These are phyloP conservation scores for Dothiorella sarmentorum DNA, from an alignment of 2,329 filamentous ascomycete species.

Conservation along the genomic window DNA sequence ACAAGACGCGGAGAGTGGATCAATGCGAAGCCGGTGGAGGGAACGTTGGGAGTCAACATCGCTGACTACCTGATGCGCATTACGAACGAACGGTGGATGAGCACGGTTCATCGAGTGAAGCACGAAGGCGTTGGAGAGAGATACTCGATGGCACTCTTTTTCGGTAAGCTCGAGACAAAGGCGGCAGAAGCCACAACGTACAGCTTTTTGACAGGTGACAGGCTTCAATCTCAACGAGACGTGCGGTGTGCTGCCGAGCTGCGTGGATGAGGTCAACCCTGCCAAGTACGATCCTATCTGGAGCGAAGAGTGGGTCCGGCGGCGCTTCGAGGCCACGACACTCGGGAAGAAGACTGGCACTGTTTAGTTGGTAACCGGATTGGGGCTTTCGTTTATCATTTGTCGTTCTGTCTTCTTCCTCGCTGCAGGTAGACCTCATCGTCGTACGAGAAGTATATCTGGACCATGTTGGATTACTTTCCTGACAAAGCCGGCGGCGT, in stretches of 20 bases:
- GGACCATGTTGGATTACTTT: too few relatives aligned
- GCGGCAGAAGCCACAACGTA: too few relatives aligned
- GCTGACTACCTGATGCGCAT: conserved; percentile 41
- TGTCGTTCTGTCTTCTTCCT: too few relatives aligned
- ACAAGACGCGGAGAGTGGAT: conserved; percentile 42
- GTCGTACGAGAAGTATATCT: too few relatives aligned
- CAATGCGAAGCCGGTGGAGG: conserved; percentile 34
- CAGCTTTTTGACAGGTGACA: conserved; percentile 44
- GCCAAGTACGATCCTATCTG: conserved; percentile 46
- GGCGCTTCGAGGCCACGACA: not conserved
- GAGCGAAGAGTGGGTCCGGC: conserved; percentile 20
- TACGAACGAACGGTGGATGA: conserved; percentile 40
- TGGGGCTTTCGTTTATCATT: too few relatives aligned
- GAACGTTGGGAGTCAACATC: conserved; percentile 42
- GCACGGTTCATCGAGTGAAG: conserved; percentile 44
- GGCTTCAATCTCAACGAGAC: conserved; percentile 25
- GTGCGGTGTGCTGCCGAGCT: conserved; percentile 30
- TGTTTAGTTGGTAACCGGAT: too few relatives aligned
- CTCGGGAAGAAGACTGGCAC: too few relatives aligned
- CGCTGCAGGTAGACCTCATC: too few relatives aligned
- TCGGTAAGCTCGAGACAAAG: conserved; percentile 46
- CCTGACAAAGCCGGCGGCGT: not conserved
- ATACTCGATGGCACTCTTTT: conserved; percentile 57
- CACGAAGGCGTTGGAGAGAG: conserved; percentile 44
- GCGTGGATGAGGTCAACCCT: conserved; percentile 45